Percentiles rank a stretch among this genome's conserved stretches.
phyloP scores from a whole-genome alignment of 768 basidiomycete species.

The Tricholoma hemisulphureum region DNA sequence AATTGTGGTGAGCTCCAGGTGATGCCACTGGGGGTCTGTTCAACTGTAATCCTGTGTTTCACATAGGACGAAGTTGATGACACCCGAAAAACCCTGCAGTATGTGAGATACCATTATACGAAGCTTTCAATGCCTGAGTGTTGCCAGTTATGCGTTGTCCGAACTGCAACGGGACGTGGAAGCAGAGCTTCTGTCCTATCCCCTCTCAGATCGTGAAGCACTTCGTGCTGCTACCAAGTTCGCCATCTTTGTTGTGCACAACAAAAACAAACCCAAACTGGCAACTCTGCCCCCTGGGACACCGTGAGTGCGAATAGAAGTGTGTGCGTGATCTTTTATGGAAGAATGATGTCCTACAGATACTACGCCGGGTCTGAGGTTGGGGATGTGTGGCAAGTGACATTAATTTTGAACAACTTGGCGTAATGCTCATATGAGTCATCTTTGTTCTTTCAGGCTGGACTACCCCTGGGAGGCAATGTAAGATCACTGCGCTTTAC shows the following conservation, averaged over 20 bases:
- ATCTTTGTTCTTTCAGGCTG: conserved; percentile 47
- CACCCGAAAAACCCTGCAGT: conserved; percentile 87
- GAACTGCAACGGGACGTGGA: conserved; percentile 92
- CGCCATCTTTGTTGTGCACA: conserved; percentile 91
- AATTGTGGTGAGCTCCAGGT: conserved; percentile 64
- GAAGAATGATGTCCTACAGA: conserved; percentile 22
- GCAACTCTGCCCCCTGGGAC: conserved; percentile 67
- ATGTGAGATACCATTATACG: conserved; percentile 22
- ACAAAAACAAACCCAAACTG: conserved; percentile 87
- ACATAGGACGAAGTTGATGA: conserved; percentile 84
- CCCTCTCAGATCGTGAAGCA: conserved; percentile 73
- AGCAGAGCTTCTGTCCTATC: conserved; percentile 56
- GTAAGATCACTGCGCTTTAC: conserved; percentile 38
- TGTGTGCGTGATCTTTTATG: not conserved
- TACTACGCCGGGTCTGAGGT: conserved; percentile 85
- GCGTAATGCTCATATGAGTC: not conserved
- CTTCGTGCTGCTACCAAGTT: conserved; percentile 70
- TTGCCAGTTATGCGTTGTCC: conserved; percentile 75
- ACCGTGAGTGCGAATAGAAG: conserved; percentile 43
- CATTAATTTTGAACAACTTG: not conserved
- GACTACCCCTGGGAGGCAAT: conserved; percentile 83
- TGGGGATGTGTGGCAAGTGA: conserved; percentile 64
- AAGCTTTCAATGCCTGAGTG: not conserved
- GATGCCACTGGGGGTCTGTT: not conserved
- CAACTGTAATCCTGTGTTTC: not conserved